phyloP scores from a whole-genome alignment of 805 yeast genomes.

The Nakazawaea ambrosiae region DNA sequence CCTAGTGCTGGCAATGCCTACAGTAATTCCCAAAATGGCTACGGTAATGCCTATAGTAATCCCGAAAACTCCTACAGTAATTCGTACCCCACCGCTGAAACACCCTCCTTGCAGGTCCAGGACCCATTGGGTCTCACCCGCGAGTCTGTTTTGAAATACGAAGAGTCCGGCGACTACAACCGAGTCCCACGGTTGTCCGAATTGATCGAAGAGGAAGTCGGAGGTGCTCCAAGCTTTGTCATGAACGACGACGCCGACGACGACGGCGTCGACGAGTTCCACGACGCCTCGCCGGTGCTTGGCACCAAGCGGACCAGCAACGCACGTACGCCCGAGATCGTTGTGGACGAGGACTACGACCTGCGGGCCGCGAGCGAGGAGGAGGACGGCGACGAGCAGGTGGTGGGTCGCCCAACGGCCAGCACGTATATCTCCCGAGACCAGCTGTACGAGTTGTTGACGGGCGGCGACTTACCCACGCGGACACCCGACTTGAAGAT shows the following conservation, averaged over 20 bases:
- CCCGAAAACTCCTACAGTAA: neutral
- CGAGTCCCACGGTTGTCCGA: slow-evolving; percentile 2
- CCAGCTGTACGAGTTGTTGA: slow-evolving; percentile 7
- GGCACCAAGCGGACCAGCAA: neutral
- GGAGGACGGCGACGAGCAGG: neutral
- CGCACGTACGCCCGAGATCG: slow-evolving; percentile 4
- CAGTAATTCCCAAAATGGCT: neutral
- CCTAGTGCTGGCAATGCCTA: neutral
- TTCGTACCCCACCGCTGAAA: too few relatives aligned
- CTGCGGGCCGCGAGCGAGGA: neutral
- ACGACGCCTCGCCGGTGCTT: neutral
- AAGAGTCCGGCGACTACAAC: neutral
- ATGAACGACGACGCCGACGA: slow-evolving; percentile 1
- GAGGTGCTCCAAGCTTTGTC: slow-evolving; percentile 1
- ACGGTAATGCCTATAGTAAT: neutral
- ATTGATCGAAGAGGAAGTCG: slow-evolving; percentile 9
- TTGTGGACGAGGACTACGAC: slow-evolving; percentile 1
- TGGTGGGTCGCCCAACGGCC: slow-evolving; percentile 1
- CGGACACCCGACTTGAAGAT: slow-evolving; percentile 4
- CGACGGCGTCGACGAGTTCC: slow-evolving; percentile 1
- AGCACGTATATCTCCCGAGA: slow-evolving; percentile 9
- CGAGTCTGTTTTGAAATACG: neutral
- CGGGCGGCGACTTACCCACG: slow-evolving; percentile 7
- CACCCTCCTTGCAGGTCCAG: too few relatives aligned
- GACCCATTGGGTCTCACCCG: neutral